Evolutionary conservation across 2,329 filamentous ascomycete genomes (phyloP).

Genomic region (Colletotrichum orchidophilum): DNA sequence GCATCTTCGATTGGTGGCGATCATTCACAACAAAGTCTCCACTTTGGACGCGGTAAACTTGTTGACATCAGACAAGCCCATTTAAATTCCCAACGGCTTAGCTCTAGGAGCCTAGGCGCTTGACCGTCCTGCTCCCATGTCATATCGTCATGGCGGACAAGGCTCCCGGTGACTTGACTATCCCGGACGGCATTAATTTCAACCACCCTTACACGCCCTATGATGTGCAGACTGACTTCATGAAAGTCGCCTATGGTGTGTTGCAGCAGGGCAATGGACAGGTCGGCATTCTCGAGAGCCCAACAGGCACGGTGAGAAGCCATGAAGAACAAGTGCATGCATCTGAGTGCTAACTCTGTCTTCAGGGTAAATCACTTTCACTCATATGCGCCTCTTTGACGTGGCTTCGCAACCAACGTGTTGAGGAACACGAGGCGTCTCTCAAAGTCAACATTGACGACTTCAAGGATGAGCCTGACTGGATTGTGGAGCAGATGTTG

Average conservation of each 20-base stretch:
- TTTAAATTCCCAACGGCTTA: no score
- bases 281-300: slow-evolving; percentile 89
- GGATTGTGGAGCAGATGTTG: slow-evolving; percentile 83
- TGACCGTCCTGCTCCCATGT: neutral
- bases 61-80: neutral
- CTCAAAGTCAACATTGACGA: slow-evolving; percentile 54
- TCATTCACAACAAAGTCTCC: neutral
- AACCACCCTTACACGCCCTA: slow-evolving; percentile 91
- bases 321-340: neutral
- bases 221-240: slow-evolving; percentile 87
- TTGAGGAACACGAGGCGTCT: slow-evolving; percentile 61
- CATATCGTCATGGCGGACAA: neutral
- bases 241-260: slow-evolving; percentile 83
- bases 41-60: neutral
- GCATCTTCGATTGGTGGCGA: neutral
- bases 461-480: slow-evolving; percentile 78
- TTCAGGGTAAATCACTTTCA: slow-evolving; percentile 86
- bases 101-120: neutral
- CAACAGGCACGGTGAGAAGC: slow-evolving; percentile 76
- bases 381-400: slow-evolving; percentile 89
- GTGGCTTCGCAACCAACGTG: slow-evolving; percentile 89
- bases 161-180: slow-evolving; percentile 36
- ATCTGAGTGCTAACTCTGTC: slow-evolving; percentile 23
- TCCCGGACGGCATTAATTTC: slow-evolving; percentile 65
- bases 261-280: slow-evolving; percentile 77